phyloP scores from a whole-genome alignment of 371 early-diverging fungal species.

The Mucor plumbeus region DNA sequence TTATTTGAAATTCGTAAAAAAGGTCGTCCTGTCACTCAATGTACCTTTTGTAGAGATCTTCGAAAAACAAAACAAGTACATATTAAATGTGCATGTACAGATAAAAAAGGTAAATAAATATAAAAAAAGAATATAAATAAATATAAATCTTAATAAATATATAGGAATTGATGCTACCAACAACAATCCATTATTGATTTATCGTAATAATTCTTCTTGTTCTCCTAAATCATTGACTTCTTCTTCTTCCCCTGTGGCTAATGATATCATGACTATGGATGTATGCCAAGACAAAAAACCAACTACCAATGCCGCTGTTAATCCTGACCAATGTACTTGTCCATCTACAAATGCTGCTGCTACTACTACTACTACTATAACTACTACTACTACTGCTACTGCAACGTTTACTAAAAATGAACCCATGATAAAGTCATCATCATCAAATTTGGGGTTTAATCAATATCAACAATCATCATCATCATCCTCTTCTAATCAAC shows the following conservation, averaged over 20 bases:
- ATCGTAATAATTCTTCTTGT: constrained; percentile 17
- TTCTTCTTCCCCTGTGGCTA: constrained; percentile 4
- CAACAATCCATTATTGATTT: constrained; percentile 21
- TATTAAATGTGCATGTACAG: constrained; percentile 75
- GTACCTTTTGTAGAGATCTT: constrained; percentile 75
- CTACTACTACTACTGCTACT: constrained; percentile 3
- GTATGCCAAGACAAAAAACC: constrained; percentile 23
- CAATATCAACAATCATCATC: constrained; percentile 5
- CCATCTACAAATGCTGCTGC: constrained; percentile 12
- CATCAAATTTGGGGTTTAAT: constrained; percentile 4
- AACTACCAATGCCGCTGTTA: background rate
- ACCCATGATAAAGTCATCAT: constrained; percentile 9
- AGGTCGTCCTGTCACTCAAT: constrained; percentile 83
- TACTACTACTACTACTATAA: background rate
- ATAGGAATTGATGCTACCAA: constrained; percentile 1
- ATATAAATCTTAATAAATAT: background rate
- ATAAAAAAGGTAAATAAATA: constrained; percentile 42
- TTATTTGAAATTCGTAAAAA: constrained; percentile 76
- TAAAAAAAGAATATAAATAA: constrained; percentile 6
- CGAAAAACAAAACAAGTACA: constrained; percentile 78
- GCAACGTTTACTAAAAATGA: constrained; percentile 1
- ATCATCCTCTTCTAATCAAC: background rate
- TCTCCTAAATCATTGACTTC: constrained; percentile 2
- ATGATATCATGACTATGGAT: constrained; percentile 8
- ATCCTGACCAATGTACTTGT: constrained; percentile 17